A percentile compares a stretch with the other conserved stretches of the same genome.
Evolutionary conservation across 352 stramenopile species (phyloP).

Genomic region (Globisporangium alternatum): DNA sequence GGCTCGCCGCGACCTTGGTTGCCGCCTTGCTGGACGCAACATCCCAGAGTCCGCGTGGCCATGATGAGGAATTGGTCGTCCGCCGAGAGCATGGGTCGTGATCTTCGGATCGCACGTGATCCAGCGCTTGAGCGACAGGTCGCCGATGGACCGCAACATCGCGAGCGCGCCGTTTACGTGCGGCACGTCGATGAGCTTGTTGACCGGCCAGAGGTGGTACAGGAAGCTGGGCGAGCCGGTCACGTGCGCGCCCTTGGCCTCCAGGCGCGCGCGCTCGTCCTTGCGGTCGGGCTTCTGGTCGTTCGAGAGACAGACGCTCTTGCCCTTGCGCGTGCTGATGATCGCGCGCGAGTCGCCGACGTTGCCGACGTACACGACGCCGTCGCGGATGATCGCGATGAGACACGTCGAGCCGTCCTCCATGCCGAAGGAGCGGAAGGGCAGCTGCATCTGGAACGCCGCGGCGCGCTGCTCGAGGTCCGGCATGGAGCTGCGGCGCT

Average conservation of each 20-base stretch:
- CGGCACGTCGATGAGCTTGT: conserved; percentile 72
- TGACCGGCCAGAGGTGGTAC: conserved; percentile 73
- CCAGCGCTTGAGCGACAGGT: conserved; percentile 70
- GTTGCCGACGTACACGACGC: conserved; percentile 72
- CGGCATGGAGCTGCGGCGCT: conserved; percentile 37
- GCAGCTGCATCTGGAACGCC: conserved; percentile 17
- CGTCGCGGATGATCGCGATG: conserved; percentile 69
- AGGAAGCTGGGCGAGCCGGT: conserved; percentile 65
- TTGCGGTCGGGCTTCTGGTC: conserved; percentile 84
- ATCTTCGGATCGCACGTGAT: conserved; percentile 82
- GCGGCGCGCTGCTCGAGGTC: conserved; percentile 24
- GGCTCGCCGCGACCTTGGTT: conserved; percentile 46
- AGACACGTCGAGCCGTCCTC: conserved; percentile 81
- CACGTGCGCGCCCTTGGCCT: conserved; percentile 65
- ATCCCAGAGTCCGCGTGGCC: conserved; percentile 77
- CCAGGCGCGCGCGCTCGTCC: conserved; percentile 65
- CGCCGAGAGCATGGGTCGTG: conserved; percentile 48
- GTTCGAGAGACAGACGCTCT: conserved; percentile 53
- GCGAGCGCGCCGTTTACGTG: conserved; percentile 77
- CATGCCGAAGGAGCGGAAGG: conserved; percentile 46
- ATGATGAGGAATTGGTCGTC: conserved; percentile 79
- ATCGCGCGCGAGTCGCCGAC: conserved; percentile 82
- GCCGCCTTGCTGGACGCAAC: conserved; percentile 68
- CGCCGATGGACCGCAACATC: conserved; percentile 82
- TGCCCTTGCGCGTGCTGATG: conserved; percentile 51